These are phyloP conservation scores for Penicillium subrubescens DNA, from an alignment of 495 filamentous ascomycete genomes.

Conservation along the genomic window DNA sequence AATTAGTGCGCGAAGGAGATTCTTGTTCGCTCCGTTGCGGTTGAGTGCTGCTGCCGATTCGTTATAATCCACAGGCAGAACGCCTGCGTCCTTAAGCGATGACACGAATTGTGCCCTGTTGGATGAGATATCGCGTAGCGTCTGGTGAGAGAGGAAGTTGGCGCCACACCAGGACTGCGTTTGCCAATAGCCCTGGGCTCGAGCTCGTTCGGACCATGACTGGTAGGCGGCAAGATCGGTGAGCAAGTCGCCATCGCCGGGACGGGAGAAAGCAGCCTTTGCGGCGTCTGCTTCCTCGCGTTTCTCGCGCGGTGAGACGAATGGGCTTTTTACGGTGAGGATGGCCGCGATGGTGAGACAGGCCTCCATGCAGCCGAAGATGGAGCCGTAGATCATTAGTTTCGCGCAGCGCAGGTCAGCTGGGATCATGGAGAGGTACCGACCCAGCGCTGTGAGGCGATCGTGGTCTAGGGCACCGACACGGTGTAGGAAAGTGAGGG, in stretches of 20 bases:
- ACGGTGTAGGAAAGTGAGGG: constrained; percentile 71
- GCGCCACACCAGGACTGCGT: constrained; percentile 80
- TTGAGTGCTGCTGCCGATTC: constrained; percentile 42
- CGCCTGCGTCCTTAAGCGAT: constrained; percentile 82
- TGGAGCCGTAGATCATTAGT: constrained; percentile 92
- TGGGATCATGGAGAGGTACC: constrained; percentile 90
- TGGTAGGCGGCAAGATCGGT: constrained; percentile 84
- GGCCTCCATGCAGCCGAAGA: constrained; percentile 87
- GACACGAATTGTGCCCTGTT: constrained; percentile 84
- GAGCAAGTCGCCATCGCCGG: constrained; percentile 80
- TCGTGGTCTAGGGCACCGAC: constrained; percentile 88
- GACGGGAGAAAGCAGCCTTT: constrained; percentile 64
- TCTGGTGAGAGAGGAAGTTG: constrained; percentile 83
- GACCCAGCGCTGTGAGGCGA: constrained; percentile 84
- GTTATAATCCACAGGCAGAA: constrained; percentile 60
- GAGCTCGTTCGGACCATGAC: constrained; percentile 69
- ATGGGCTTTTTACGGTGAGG: constrained; percentile 80
- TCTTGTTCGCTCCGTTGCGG: constrained; percentile 53
- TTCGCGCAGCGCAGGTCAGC: constrained; percentile 92
- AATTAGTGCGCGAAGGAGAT: constrained; percentile 83
- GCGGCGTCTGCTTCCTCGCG: constrained; percentile 82
- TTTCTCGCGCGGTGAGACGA: constrained; percentile 77
- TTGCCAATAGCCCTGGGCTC: constrained; percentile 57
- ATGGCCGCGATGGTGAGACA: constrained; percentile 90
- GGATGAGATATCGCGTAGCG: constrained; percentile 81